Base-by-base conservation (phyloP, 2,329 filamentous ascomycete genomes). In the Aphanocladium album region DNA sequence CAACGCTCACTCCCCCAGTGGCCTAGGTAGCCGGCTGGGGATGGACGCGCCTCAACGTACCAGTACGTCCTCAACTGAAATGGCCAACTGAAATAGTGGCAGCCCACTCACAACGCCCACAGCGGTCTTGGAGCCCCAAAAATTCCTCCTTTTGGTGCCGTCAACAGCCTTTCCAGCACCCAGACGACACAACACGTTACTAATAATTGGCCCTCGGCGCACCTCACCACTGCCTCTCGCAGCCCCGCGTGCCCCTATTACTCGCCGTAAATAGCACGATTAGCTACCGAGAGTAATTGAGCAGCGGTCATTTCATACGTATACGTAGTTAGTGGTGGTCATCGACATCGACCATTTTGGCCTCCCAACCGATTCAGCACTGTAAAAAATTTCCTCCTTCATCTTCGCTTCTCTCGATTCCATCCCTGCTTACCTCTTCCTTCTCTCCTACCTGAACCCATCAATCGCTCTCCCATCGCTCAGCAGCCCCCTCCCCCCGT, bases 301-400 rank as follows among this genome's bases (percentile, higher is more conserved):
- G n/a, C n/a, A n/a, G n/a, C n/a, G n/a, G n/a, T n/a, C n/a, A n/a
- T n/a, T n/a, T n/a, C n/a, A n/a, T n/a, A n/a, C n/a, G 33, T 35
- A 35, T 35, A 6, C 6, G 33, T 35, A 35, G 33, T 12, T 35
- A 35, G 19, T 19, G 46, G 46, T 49, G 46, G 46, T 45, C 57
- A 59, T 51, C 37, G 46, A 59, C 12, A 41, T 45, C 16, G 45
- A n/a, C 30, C 55, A 49, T 39, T 45, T 51, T n/a, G 39, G 57
- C 47, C 33, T 25, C 49, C 33, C 57, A 60, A 60, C 57, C 50
- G 27, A 60, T 53, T 30, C 57, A 46, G 50, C 17, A 35, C 4
- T 30, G 19, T 30, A 47, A 47, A 43, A 23, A 23, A 25, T 45
- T 49, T n/a, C 33, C 33, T 52, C 56, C n/a, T 49, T 6, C 56